Evolutionary conservation across 176 grass and related monocot genomes (phyloP).

Genomic region (Oryza meyeriana): DNA sequence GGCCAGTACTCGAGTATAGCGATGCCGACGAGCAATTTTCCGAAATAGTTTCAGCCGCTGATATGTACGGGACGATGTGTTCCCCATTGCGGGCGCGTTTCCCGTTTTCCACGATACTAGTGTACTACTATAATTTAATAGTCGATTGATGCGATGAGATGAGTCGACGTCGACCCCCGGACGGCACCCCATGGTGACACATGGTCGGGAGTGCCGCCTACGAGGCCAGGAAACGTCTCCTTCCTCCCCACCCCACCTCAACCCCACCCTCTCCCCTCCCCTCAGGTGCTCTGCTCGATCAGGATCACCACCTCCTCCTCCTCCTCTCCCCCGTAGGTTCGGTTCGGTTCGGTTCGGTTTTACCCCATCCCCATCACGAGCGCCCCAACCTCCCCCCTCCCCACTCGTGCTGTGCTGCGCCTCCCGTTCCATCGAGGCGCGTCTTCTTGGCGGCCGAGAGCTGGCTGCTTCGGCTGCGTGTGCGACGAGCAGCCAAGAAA

Average conservation of each 20-base stretch:
- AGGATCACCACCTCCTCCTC: too few species aligned
- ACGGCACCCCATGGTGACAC: constrained; percentile 40
- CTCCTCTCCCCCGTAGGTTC: too few species aligned
- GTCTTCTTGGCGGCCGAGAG: too few species aligned
- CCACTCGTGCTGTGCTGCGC: neutral
- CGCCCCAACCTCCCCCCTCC: neutral
- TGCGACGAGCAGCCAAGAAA: neutral
- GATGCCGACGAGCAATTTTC: too few species aligned
- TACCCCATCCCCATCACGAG: neutral
- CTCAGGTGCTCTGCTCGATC: constrained; percentile 4
- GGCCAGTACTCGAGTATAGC: too few species aligned
- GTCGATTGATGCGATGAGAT: neutral
- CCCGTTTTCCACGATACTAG: too few species aligned
- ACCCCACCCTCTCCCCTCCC: neutral
- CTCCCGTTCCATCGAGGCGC: neutral
- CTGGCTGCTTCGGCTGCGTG: too few species aligned
- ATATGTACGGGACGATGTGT: too few species aligned
- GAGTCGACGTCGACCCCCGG: constrained; percentile 3
- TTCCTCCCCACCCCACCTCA: neutral
- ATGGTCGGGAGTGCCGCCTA: neutral
- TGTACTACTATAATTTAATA: too few species aligned
- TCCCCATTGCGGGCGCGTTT: neutral
- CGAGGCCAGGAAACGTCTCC: neutral
- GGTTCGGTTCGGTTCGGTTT: neutral
- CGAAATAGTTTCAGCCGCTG: too few species aligned